Percentiles rank a stretch among this genome's conserved stretches.
Conservation (phyloP, 108 stramenopile genomes). For the Fragilaria crotonensis region DNA sequence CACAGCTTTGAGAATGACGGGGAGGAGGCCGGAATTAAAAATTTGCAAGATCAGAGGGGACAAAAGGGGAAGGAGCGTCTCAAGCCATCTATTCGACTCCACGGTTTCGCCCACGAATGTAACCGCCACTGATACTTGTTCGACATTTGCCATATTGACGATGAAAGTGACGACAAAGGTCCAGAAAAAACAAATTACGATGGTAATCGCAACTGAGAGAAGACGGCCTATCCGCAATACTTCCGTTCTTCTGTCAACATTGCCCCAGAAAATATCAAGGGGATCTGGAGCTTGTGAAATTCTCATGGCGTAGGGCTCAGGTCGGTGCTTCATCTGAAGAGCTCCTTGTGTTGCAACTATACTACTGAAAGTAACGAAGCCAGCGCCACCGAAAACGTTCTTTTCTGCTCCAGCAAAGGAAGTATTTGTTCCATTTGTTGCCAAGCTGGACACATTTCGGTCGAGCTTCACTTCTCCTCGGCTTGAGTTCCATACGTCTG, state of each 20-base stretch:
- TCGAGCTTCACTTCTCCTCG: too few relatives aligned
- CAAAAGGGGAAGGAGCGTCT: constrained; percentile 24
- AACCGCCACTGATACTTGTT: constrained; percentile 10
- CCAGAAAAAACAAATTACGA: constrained; percentile 29
- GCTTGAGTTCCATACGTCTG: too few relatives aligned
- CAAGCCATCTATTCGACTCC: constrained; percentile 42
- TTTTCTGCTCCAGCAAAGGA: too few relatives aligned
- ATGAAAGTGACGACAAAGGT: constrained; percentile 18
- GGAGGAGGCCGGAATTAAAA: constrained; percentile 17
- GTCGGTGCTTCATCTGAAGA: constrained; percentile 24
- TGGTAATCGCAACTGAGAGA: constrained; percentile 18
- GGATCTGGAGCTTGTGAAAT: constrained; percentile 7
- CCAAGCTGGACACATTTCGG: too few relatives aligned
- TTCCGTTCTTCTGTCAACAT: constrained; percentile 22
- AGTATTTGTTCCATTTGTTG: too few relatives aligned
- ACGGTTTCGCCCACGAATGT: constrained; percentile 21
- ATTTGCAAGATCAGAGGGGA: constrained; percentile 26
- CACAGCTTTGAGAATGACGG: constrained; percentile 11
- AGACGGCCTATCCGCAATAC: constrained; percentile 22
- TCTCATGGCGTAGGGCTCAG: constrained; percentile 17
- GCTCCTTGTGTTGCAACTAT: constrained; percentile 16
- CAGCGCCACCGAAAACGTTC: constrained; percentile 11
- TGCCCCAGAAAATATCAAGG: constrained; percentile 25
- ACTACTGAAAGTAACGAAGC: constrained; percentile 22
- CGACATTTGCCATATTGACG: constrained; percentile 1